These are phyloP conservation scores for Termitomyces titanicus DNA, from an alignment of 768 basidiomycete genomes.

Conservation along the genomic window DNA sequence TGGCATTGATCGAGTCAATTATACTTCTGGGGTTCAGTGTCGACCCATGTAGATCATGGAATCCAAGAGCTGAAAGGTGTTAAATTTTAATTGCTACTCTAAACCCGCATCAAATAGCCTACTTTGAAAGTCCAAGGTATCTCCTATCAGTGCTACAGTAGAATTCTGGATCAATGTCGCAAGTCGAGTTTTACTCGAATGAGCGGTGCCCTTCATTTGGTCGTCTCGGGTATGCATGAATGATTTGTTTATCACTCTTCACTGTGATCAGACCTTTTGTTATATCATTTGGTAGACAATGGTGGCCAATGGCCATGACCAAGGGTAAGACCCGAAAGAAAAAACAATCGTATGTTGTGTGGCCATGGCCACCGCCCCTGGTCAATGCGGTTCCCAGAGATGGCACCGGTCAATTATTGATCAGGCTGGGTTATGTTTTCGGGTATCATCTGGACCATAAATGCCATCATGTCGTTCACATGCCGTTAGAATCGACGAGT, in stretches of 20 bases:
- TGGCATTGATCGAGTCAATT: conserved; percentile 12
- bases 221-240: neutral
- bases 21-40: conserved; percentile 20
- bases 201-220: neutral
- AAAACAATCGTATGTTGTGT: neutral
- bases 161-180: conserved; percentile 14
- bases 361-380: neutral
- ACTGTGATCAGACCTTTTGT: neutral
- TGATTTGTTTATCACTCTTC: neutral
- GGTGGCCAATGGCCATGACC: conserved; percentile 2
- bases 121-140: conserved; percentile 44
- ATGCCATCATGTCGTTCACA: conserved; percentile 4
- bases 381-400: neutral
- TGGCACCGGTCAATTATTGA: conserved; percentile 7
- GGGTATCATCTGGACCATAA: conserved; percentile 9
- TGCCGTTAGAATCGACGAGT: conserved; percentile 21
- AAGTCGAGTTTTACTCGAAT: conserved; percentile 2
- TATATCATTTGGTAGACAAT: conserved; percentile 3
- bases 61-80: conserved; percentile 17
- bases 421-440: neutral
- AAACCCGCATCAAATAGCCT: conserved; percentile 14
- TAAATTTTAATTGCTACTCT: neutral
- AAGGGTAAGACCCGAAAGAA: neutral
- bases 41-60: conserved; percentile 25
- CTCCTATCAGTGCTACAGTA: conserved; percentile 35